Evolutionary conservation across 2,329 filamentous ascomycete genomes (phyloP), one percentile per base, ranked within the genome.

Genomic region (Diaporthe ilicicola): DNA sequence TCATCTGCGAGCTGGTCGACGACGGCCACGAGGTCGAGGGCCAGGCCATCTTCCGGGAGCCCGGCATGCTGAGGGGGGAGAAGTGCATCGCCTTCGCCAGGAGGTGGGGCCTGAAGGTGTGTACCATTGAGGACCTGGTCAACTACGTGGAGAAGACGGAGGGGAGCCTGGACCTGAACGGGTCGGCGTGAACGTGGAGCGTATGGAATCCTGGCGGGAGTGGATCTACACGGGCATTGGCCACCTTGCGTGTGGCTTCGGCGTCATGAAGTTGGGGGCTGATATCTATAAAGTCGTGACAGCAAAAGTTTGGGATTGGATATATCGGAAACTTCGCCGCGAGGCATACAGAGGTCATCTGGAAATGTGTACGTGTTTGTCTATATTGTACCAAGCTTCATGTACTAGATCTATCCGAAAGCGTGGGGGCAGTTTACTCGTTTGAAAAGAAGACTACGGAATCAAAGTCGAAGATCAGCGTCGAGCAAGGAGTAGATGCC

Each of bases 11-110:
- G 85, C 83, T 99, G 73, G 94, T 99, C 54, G 93, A 95, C 74
- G 94, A 97, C 76, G 95, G 95, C 0, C 89, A 89, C 74, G 89
- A 91, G 80, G 87, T 94, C 3, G 84, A 85, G 15, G 94, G 94
- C 0, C 86, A 87, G 77, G 88, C 94, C 1, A 84, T 93, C 77
- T 85, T 91, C 75, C 80, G 81, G 13, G 90, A 88, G 24, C 89
- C 91, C n/a, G 94, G 92, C 32, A 99, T 99, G 96, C 91, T 98
- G 90, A 85, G 94, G 75, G 90, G 94, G 74, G 94, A 97, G 84
- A 93, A 90, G 46, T 98, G 95, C 83, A 85, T 99, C 78, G 88
- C 86, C 64, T 99, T 99, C 87, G 96, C 94, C 34, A 90, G 90
- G 82, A 91, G 88, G 82, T 98, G 93, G 91, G 94, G 94, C 5